Conservation (phyloP, 2,329 filamentous ascomycete species). For the Aspergillus aculeatinus region DNA sequence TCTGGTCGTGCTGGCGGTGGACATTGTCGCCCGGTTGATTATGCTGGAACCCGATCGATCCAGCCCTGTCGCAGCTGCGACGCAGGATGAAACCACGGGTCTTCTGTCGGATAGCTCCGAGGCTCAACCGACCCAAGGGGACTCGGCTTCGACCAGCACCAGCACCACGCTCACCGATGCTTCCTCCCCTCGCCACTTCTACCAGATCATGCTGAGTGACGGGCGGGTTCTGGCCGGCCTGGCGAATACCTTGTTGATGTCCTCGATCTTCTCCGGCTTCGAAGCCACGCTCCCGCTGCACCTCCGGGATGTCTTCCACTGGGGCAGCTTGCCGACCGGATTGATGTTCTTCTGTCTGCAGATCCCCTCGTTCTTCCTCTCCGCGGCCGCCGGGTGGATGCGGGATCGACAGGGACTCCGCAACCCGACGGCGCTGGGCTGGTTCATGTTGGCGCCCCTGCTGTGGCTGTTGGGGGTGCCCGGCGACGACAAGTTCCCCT, state of each 20-base stretch:
- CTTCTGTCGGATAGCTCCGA: background rate
- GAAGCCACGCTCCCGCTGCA: conserved; percentile 58
- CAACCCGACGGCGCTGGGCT: conserved; percentile 23
- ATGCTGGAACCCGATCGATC: conserved; percentile 26
- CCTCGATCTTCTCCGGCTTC: conserved; percentile 53
- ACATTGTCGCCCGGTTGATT: conserved; percentile 28
- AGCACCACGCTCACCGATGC: background rate
- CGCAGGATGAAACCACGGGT: background rate
- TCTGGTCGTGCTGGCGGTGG: conserved; percentile 26
- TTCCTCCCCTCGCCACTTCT: conserved; percentile 13
- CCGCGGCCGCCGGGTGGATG: conserved; percentile 58
- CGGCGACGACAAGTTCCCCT: conserved; percentile 24
- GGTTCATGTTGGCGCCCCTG: conserved; percentile 17
- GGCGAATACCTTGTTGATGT: conserved; percentile 47
- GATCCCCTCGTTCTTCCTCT: conserved; percentile 56
- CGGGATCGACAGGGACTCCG: conserved; percentile 26
- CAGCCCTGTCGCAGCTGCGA: background rate
- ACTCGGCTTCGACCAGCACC: background rate
- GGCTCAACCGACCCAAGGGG: background rate
- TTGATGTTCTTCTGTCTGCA: conserved; percentile 59
- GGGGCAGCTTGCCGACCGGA: conserved; percentile 56
- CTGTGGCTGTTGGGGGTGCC: conserved; percentile 28
- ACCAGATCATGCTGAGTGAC: conserved; percentile 45
- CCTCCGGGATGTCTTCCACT: conserved; percentile 53
- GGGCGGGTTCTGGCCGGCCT: conserved; percentile 43